A percentile compares a stretch with the other conserved stretches of the same genome.
Evolutionary conservation across 805 yeast genomes (phyloP).

Genomic region (Scheffersomyces ergatensis): DNA sequence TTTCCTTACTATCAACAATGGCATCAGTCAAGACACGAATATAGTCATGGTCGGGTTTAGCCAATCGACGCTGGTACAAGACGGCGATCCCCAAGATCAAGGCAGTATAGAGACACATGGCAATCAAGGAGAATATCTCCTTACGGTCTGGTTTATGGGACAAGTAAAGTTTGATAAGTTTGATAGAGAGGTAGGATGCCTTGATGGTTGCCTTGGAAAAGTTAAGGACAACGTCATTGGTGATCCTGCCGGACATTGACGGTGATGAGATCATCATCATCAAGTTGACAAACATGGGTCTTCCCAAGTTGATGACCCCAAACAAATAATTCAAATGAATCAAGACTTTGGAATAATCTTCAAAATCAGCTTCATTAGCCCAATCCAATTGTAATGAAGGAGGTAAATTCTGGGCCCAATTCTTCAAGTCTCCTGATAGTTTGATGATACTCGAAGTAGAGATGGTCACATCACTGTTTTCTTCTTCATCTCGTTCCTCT

Average conservation of each 20-base stretch:
- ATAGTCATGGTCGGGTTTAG: constrained; percentile 3
- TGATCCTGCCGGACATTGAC: background rate
- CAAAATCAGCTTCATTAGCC: background rate
- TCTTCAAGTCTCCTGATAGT: background rate
- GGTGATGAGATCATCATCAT: background rate
- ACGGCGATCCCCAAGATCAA: constrained; percentile 4
- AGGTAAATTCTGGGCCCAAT: background rate
- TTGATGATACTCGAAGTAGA: constrained; percentile 11
- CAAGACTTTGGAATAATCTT: background rate
- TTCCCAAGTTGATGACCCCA: background rate
- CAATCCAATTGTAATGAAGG: background rate
- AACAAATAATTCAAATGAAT: background rate
- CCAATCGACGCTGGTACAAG: constrained; percentile 2
- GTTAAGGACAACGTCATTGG: background rate
- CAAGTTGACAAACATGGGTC: background rate
- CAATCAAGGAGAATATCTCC: background rate
- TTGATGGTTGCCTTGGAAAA: background rate
- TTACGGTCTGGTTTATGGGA: background rate
- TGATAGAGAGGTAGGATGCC: background rate
- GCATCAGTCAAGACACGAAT: constrained; percentile 3
- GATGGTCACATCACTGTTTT: constrained; percentile 13
- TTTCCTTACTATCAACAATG: constrained; percentile 1
- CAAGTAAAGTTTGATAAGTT: background rate
- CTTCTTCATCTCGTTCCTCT: background rate
- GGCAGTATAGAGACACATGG: constrained; percentile 4